Percentiles rank a stretch among this genome's conserved stretches.
Conservation (phyloP, 495 filamentous ascomycete genomes). For the Penicillium manginii region DNA sequence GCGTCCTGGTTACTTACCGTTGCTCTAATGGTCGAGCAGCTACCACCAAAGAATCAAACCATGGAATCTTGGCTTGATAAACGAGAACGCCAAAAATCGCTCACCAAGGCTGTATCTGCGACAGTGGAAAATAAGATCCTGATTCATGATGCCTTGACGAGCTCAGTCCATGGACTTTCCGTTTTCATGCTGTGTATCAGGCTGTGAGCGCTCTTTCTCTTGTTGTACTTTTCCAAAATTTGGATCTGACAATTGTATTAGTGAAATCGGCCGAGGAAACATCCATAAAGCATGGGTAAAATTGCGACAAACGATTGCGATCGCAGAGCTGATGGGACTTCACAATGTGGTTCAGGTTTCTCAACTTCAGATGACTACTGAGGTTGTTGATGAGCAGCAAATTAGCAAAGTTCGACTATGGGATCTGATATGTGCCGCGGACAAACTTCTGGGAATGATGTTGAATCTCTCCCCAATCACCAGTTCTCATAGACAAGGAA, state of each 20-base stretch:
- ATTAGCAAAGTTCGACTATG: constrained; percentile 28
- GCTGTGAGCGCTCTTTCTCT: constrained; percentile 34
- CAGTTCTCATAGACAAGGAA: constrained; percentile 14
- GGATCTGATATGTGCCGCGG: constrained; percentile 31
- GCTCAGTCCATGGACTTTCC: constrained; percentile 25
- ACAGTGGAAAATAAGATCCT: constrained; percentile 27
- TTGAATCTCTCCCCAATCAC: constrained; percentile 35
- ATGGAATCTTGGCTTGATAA: constrained; percentile 1
- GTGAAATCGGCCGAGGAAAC: constrained; percentile 30
- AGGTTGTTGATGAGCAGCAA: constrained; percentile 1
- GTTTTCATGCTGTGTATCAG: constrained; percentile 27
- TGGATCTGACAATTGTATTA: constrained; percentile 11
- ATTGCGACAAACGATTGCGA: constrained; percentile 29
- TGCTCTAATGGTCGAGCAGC: constrained; percentile 30
- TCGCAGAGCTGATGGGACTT: constrained; percentile 36
- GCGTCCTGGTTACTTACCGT: constrained; percentile 30
- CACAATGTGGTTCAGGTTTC: constrained; percentile 16
- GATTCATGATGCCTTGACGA: constrained; percentile 24
- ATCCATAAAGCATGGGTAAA: constrained; percentile 32
- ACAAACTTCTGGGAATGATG: constrained; percentile 32
- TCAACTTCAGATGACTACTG: constrained; percentile 12
- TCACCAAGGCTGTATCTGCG: constrained; percentile 22
- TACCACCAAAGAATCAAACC: constrained; percentile 9
- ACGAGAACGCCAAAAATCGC: constrained; percentile 2
- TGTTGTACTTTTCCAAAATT: too few relatives aligned